phyloP scores from a whole-genome alignment of 352 stramenopile genomes.

The Phytophthora tubulina region DNA sequence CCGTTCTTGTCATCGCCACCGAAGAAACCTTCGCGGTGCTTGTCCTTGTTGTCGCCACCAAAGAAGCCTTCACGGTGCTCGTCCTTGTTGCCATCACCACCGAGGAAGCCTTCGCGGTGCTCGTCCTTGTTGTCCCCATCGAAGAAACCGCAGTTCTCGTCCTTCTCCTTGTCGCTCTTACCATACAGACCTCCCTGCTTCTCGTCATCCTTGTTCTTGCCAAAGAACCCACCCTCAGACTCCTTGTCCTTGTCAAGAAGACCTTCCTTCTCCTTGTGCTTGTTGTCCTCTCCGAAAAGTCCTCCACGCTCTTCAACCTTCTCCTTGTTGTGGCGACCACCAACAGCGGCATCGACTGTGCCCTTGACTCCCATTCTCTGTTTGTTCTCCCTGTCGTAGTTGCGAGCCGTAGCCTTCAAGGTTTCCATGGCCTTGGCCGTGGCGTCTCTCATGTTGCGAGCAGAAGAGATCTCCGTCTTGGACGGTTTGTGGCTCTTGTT shows the following conservation, averaged over 20 bases:
- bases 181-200: conserved; percentile 6
- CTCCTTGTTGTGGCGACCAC: conserved; percentile 19
- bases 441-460: conserved; percentile 32
- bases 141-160: not conserved
- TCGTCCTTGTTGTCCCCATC: conserved; percentile 11
- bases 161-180: conserved; percentile 10
- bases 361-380: conserved; percentile 41
- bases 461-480: conserved; percentile 30
- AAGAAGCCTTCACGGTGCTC: conserved; percentile 16
- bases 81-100: conserved; percentile 24
- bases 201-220: conserved; percentile 16
- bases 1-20: conserved; percentile 32
- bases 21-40: conserved; percentile 3
- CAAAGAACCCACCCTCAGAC: conserved; percentile 3
- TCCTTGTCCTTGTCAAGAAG: conserved; percentile 11
- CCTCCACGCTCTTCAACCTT: conserved; percentile 18
- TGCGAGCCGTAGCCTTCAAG: conserved; percentile 29
- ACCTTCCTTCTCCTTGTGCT: conserved; percentile 5
- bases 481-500: conserved; percentile 26
- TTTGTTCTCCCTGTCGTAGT: conserved; percentile 41
- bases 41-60: conserved; percentile 20
- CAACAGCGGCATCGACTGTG: conserved; percentile 27
- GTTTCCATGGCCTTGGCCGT: conserved; percentile 34
- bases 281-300: conserved; percentile 3
- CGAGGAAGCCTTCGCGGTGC: conserved; percentile 2